Percentiles rank a stretch among this genome's conserved stretches.
phyloP scores from a whole-genome alignment of 176 grass and related monocot species.

The Tillandsia fasciculata region DNA sequence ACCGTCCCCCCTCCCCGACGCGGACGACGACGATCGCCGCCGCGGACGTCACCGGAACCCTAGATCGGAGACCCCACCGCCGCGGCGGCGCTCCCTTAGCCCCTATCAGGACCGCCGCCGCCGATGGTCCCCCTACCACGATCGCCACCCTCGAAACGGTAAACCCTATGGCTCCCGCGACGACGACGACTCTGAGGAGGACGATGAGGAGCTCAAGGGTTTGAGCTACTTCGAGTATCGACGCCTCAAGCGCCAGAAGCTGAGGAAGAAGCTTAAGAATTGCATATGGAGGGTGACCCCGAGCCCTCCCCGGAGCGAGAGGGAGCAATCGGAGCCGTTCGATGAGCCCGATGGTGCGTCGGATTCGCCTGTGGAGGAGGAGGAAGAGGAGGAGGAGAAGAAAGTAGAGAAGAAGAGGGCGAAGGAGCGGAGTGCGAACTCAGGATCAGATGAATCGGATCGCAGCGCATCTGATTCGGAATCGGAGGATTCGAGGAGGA shows the following conservation, averaged over 20 bases:
- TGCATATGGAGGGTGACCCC: slow-evolving; percentile 73
- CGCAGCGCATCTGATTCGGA: slow-evolving; percentile 27
- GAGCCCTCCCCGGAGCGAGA: slow-evolving; percentile 45
- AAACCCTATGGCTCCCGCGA: slow-evolving; percentile 2
- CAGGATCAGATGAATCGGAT: slow-evolving; percentile 39
- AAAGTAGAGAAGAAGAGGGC: slow-evolving; percentile 2
- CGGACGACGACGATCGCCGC: background rate
- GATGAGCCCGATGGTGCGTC: slow-evolving; percentile 13
- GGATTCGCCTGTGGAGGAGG: slow-evolving; percentile 5
- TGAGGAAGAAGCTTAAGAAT: slow-evolving; percentile 49
- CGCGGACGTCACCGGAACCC: background rate
- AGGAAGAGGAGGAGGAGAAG: slow-evolving; percentile 26
- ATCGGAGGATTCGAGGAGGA: slow-evolving; percentile 35
- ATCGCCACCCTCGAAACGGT: slow-evolving; percentile 17
- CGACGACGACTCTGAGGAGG: slow-evolving; percentile 23
- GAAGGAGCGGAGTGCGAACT: slow-evolving; percentile 6
- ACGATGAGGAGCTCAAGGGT: slow-evolving; percentile 67
- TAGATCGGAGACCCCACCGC: slow-evolving; percentile 17
- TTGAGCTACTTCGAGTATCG: slow-evolving; percentile 75
- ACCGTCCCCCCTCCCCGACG: background rate
- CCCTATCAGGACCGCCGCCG: slow-evolving; percentile 10
- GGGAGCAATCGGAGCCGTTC: slow-evolving; percentile 20
- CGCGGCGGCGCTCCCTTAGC: slow-evolving; percentile 30
- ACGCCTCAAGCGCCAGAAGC: slow-evolving; percentile 70
- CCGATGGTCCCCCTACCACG: slow-evolving; percentile 20